A percentile compares a stretch with the other conserved stretches of the same genome.
These are phyloP conservation scores for Tylopilus sp. DNA, from an alignment of 1,284 basidiomycete species.

Conservation along the genomic window DNA sequence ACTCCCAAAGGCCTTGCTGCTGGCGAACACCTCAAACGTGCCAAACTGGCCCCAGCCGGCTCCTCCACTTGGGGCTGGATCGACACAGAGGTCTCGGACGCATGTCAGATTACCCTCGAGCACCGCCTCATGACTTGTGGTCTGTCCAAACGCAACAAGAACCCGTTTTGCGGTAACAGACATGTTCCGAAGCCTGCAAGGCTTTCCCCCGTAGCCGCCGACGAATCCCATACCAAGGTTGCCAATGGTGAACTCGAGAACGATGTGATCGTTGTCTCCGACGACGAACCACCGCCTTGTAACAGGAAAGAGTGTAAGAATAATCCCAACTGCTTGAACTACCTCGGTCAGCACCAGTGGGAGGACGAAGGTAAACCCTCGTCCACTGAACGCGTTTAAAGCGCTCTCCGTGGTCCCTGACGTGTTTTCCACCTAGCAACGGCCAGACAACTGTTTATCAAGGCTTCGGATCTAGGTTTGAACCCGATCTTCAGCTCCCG, in stretches of 20 bases:
- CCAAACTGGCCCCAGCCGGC: constrained; percentile 43
- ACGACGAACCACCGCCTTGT: constrained; percentile 59
- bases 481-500: constrained; percentile 52
- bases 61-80: constrained; percentile 75
- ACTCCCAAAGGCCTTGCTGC: constrained; percentile 49
- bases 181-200: constrained; percentile 34
- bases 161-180: constrained; percentile 54
- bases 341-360: constrained; percentile 78
- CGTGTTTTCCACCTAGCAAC: constrained; percentile 40
- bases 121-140: constrained; percentile 68
- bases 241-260: constrained; percentile 45
- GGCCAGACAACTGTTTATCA: constrained; percentile 50
- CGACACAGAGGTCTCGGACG: constrained; percentile 54
- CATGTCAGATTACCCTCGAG: constrained; percentile 57
- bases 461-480: constrained; percentile 47
- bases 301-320: constrained; percentile 60
- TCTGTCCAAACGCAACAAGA: constrained; percentile 47
- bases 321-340: constrained; percentile 82
- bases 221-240: constrained; percentile 6
- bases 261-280: constrained; percentile 66
- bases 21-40: constrained; percentile 59
- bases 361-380: constrained; percentile 52
- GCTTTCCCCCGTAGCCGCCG: constrained; percentile 3
- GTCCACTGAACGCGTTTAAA: constrained; percentile 17
- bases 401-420: constrained; percentile 5